Base-by-base conservation (phyloP, 495 filamentous ascomycete species). In the Trichocladium uniseriatum region DNA sequence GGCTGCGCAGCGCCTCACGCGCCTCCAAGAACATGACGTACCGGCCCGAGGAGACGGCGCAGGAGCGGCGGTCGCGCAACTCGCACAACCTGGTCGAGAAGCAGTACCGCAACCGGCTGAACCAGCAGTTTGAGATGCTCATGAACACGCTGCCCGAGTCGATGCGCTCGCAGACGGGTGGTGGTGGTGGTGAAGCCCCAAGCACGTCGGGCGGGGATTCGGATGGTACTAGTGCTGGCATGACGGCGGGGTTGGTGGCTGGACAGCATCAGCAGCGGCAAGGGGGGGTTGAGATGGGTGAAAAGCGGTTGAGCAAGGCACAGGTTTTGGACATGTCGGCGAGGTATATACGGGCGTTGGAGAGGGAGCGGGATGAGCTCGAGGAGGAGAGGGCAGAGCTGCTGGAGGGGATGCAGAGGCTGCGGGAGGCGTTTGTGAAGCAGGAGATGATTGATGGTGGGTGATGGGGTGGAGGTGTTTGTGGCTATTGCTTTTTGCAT, bases 81-180 rank as follows among this genome's bases (percentile, higher is more conserved):
- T 68, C 68, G 9, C 72, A 73, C 39, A 73, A 75, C 50, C 55
- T 69, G 21, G 70, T 73, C 6, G 72, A 75, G 60, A 72, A 72
- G 51, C 63, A 73, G 51, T 75, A 75, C 53, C 68, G 72, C n/a
- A 70, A 67, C 51, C 43, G 70, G 16, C 65, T 75, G 14, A 75
- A 75, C 41, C 53, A 59, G 3, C 65, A 73, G 52, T 75, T 72
- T 52, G 69, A 75, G 45, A 68, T 51, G 29, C 61, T 75, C 19
- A 57, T 75, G 14, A 58, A 63, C 20, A 59, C 62, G 0, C 63
- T 75, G 1, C 72, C 72, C 0, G 63, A 69, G n/a, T 58, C 52
- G 6, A 56, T 69, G 56, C 57, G 52, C 13, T 56, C 48, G 16
- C 31, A 39, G 15, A 57, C 58, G 34, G 55, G 47, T 16, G 6